Evolutionary conservation across 2,329 filamentous ascomycete species (phyloP).

Genomic region (Geoglossum cookeanum): DNA sequence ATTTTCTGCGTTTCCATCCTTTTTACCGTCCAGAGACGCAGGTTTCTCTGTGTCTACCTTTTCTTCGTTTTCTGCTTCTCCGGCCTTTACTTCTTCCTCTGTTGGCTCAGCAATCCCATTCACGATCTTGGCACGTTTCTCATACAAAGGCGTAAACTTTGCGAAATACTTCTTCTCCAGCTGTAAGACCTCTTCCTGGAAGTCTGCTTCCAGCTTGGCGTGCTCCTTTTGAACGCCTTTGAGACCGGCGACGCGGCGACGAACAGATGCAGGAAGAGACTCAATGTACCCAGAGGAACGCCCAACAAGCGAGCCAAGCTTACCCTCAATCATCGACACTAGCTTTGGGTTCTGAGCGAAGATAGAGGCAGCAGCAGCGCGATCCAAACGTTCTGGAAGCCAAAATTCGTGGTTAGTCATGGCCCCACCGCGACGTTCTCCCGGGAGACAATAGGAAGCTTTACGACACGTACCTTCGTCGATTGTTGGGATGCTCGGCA

Average conservation of each 20-base stretch:
- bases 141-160: conserved; percentile 93
- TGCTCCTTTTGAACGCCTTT: conserved; percentile 99
- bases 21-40: conserved; percentile 36
- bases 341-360: conserved; percentile 92
- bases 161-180: conserved; percentile 99
- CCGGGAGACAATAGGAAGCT: background rate
- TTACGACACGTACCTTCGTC: conserved; percentile 63
- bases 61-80: conserved; percentile 61
- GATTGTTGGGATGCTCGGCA: conserved; percentile 85
- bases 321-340: conserved; percentile 94
- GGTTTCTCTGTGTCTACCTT: conserved; percentile 36
- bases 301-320: conserved; percentile 81
- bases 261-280: conserved; percentile 73
- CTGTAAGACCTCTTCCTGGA: conserved; percentile 94
- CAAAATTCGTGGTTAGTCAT: conserved; percentile 11
- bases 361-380: conserved; percentile 68
- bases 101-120: conserved; percentile 76
- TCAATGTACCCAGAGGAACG: conserved; percentile 96
- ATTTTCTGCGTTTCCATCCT: conserved; percentile 31
- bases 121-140: conserved; percentile 84
- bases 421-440: conserved; percentile 3
- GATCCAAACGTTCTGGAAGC: conserved; percentile 67
- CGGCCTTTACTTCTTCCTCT: conserved; percentile 68
- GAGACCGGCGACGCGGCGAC: conserved; percentile 80
- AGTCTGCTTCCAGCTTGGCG: conserved; percentile 92